Evolutionary conservation across 2,329 filamentous ascomycete genomes (phyloP).

Genomic region (Dothiorella sarmentorum): DNA sequence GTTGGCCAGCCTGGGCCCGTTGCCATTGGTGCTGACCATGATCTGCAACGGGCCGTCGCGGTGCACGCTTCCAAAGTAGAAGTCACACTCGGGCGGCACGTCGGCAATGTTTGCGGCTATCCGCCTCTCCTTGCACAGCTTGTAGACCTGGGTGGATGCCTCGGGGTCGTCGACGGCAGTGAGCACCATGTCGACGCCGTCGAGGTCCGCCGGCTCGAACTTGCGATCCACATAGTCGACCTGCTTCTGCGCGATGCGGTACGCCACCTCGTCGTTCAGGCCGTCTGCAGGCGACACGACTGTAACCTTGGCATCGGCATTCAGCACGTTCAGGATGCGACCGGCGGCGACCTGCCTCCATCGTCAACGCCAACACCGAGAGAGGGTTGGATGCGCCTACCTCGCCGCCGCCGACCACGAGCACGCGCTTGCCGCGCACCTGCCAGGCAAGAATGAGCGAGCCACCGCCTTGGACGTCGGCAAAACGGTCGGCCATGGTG

Average conservation of each 20-base stretch:
- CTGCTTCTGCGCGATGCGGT: constrained; percentile 71
- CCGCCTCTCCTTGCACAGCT: constrained; percentile 78
- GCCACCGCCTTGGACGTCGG: constrained; percentile 81
- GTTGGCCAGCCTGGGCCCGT: constrained; percentile 86
- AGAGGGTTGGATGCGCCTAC: constrained; percentile 49
- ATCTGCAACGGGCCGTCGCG: constrained; percentile 93
- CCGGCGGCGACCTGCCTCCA: constrained; percentile 80
- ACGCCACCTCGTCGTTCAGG: constrained; percentile 82
- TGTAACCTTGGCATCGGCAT: constrained; percentile 87
- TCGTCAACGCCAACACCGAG: constrained; percentile 33
- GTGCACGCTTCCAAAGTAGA: constrained; percentile 96
- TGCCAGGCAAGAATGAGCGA: constrained; percentile 97
- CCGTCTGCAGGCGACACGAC: constrained; percentile 77
- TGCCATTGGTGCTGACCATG: constrained; percentile 98
- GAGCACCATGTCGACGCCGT: constrained; percentile 79
- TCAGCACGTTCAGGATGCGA: constrained; percentile 88
- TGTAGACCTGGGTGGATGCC: constrained; percentile 88
- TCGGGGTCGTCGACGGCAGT: constrained; percentile 90
- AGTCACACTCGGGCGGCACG: constrained; percentile 94
- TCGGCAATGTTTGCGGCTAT: constrained; percentile 96
- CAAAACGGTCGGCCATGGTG: constrained; percentile 58
- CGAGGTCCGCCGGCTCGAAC: constrained; percentile 84
- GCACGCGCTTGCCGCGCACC: constrained; percentile 77
- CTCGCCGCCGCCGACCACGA: constrained; percentile 95
- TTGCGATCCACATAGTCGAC: constrained; percentile 77